Evolutionary conservation across 2,329 filamentous ascomycete species (phyloP).

Genomic region (Nectriaceae sp.): DNA sequence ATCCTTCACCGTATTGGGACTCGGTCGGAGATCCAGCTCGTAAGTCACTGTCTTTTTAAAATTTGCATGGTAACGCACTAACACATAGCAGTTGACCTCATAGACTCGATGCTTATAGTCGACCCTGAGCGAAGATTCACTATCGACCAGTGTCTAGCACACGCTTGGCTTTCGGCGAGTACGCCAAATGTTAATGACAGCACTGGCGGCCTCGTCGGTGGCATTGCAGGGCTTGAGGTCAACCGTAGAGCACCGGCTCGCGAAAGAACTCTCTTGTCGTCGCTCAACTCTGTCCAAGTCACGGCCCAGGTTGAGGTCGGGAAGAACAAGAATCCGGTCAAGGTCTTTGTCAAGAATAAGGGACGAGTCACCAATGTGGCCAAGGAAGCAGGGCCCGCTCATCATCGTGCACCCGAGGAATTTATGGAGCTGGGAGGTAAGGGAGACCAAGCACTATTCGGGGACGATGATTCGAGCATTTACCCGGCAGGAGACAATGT

Average conservation of each 20-base stretch:
- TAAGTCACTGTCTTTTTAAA: slow-evolving; percentile 35
- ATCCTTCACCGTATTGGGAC: slow-evolving; percentile 90
- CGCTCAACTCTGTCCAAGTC: slow-evolving; percentile 72
- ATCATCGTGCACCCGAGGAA: slow-evolving; percentile 67
- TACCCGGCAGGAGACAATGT: slow-evolving; percentile 43
- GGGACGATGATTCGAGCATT: slow-evolving; percentile 57
- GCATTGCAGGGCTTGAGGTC: slow-evolving; percentile 80
- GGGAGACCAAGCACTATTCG: slow-evolving; percentile 79
- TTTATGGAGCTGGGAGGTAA: slow-evolving; percentile 86
- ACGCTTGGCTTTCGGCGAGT: slow-evolving; percentile 81
- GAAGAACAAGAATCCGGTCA: slow-evolving; percentile 61
- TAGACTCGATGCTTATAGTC: slow-evolving; percentile 92
- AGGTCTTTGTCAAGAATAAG: slow-evolving; percentile 74
- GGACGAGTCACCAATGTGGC: slow-evolving; percentile 37
- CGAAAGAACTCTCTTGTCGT: slow-evolving; percentile 82
- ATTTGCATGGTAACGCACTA: slow-evolving; percentile 2
- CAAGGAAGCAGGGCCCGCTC: slow-evolving; percentile 68
- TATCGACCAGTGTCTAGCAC: slow-evolving; percentile 85
- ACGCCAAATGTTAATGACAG: slow-evolving; percentile 72
- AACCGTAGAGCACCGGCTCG: slow-evolving; percentile 76
- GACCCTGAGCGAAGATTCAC: slow-evolving; percentile 82
- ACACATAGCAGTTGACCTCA: slow-evolving; percentile 68
- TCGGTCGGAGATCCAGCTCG: slow-evolving; percentile 66
- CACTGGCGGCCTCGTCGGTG: slow-evolving; percentile 89
- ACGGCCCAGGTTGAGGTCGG: slow-evolving; percentile 56